Evolutionary conservation across 2,329 filamentous ascomycete genomes (phyloP), one percentile per base, ranked within the genome.

Genomic region (Bretziella fagacearum): DNA sequence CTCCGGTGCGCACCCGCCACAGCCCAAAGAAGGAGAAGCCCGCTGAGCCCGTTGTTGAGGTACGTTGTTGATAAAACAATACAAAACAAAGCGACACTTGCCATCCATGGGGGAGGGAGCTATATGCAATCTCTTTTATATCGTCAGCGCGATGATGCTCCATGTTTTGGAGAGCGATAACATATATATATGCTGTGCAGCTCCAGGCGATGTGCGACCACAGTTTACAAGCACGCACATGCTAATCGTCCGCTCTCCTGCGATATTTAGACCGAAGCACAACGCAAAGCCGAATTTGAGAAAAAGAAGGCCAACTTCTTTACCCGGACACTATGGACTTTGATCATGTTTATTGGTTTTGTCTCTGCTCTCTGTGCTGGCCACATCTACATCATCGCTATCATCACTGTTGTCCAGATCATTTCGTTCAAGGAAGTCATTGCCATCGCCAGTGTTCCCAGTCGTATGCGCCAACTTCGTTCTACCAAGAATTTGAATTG

Each of bases 231-330:
- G 13, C 30, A 11, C 30, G 13, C 13, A 4, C 17, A 33, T 33
- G 30, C 13, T 33, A n/a, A n/a, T n/a, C n/a, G n/a, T n/a, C n/a
- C n/a, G n/a, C n/a, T 17, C 17, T 33, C 13, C 30, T 17, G 11
- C 30, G 13, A 33, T n/a, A 33, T n/a, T n/a, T 33, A 43, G 26
- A 43, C 39, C 4, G 42, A 45, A 25, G 36, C 39, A 25, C 30
- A 51, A 25, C 43, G 42, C 43, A 44, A 49, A 20, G 45, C 49
- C 57, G 91, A 95, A 52, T 95, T 93, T 62, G 86, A 96, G 61
- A 96, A 96, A 76, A 98, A 98, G 66, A 95, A 93, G 68, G 81
- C 86, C 63, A 94, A 91, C 62, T 96, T 98, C 69, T 83, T 95
- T 58, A 93, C 86, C 32, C 80, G 91, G 58, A 89, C 89, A 47